Evolutionary conservation across 805 yeast genomes (phyloP).

Genomic region (Barnettozyma pratensis): DNA sequence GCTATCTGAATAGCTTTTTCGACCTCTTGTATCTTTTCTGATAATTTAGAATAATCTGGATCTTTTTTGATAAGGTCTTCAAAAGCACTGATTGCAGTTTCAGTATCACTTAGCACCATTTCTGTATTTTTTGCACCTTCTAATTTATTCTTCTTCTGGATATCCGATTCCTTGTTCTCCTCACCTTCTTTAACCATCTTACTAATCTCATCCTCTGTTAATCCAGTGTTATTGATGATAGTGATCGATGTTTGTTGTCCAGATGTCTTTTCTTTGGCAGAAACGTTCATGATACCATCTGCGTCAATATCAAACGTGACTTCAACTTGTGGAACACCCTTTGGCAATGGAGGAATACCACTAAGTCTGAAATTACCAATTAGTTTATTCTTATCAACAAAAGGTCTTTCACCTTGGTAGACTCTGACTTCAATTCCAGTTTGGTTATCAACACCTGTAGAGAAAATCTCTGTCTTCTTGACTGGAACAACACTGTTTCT

Average conservation of each 20-base stretch:
- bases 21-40: conserved; percentile 43
- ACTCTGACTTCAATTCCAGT: conserved; percentile 79
- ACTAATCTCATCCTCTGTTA: conserved; percentile 64
- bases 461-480: conserved; percentile 66
- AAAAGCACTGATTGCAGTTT: conserved; percentile 74
- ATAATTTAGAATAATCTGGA: conserved; percentile 42
- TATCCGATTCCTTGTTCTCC: conserved; percentile 55
- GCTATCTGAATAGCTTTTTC: conserved; percentile 66
- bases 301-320: conserved; percentile 80
- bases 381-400: conserved; percentile 71
- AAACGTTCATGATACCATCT: conserved; percentile 76
- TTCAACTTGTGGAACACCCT: conserved; percentile 75
- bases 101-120: conserved; percentile 80
- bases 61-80: conserved; percentile 43
- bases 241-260: conserved; percentile 73
- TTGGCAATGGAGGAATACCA: conserved; percentile 71
- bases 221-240: conserved; percentile 64
- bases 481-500: conserved; percentile 76
- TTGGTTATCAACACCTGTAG: conserved; percentile 82
- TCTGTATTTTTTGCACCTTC: conserved; percentile 78
- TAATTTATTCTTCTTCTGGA: conserved; percentile 50
- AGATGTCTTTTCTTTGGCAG: conserved; percentile 75
- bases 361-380: conserved; percentile 70
- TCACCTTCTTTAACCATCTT: conserved; percentile 63
- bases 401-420: conserved; percentile 75